These are phyloP conservation scores for Eragrostis nindensis DNA, from an alignment of 176 grass and related monocot species.

Conservation along the genomic window DNA sequence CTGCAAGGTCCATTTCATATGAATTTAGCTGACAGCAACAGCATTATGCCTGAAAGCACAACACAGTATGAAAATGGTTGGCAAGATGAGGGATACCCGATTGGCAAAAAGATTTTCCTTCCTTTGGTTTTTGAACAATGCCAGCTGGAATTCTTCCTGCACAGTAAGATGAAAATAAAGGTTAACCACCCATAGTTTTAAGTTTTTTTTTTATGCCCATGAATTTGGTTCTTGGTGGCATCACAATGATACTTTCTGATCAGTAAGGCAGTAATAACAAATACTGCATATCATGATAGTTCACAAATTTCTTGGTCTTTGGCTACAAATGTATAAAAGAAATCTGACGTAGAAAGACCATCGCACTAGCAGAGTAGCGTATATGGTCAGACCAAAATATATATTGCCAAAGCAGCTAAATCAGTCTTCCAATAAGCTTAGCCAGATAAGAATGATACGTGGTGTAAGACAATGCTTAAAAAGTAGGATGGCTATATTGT, in stretches of 20 bases:
- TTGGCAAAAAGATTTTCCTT: conserved; percentile 97
- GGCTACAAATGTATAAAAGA: neutral
- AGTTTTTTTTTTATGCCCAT: neutral
- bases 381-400: conserved; percentile 2
- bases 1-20: conserved; percentile 48
- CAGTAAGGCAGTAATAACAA: neutral
- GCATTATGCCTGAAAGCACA: conserved; percentile 5
- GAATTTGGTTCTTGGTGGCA: conserved; percentile 11
- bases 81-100: conserved; percentile 58
- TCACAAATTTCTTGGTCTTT: conserved; percentile 14
- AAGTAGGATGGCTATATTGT: neutral
- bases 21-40: conserved; percentile 30
- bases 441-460: conserved; percentile 11
- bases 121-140: conserved; percentile 84
- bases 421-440: neutral
- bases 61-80: neutral
- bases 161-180: neutral
- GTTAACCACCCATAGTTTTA: conserved; percentile 10
- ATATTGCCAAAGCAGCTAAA: neutral
- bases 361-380: neutral
- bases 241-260: neutral
- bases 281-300: neutral
- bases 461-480: neutral
- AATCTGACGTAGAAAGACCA: neutral
- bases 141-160: conserved; percentile 99